phyloP scores from a whole-genome alignment of 2,329 filamentous ascomycete species.

The Colletotrichum sp. region DNA sequence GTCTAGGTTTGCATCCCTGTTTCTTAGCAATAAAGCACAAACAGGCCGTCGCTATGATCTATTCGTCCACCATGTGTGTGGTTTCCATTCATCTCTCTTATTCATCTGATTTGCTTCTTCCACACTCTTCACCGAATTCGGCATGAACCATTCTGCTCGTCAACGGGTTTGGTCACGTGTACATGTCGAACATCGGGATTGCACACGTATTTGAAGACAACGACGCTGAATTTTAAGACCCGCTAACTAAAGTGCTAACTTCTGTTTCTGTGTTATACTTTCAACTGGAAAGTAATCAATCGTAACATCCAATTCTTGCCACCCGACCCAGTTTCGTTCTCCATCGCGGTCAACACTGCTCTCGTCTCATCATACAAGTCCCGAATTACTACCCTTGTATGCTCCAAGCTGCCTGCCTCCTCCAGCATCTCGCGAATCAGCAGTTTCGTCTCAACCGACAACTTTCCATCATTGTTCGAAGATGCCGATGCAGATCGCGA shows the following conservation, averaged over 20 bases:
- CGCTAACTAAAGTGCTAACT: neutral
- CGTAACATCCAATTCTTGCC: neutral
- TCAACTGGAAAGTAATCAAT: neutral
- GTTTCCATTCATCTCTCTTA: too few relatives aligned
- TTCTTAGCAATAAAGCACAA: too few relatives aligned
- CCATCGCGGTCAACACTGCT: neutral
- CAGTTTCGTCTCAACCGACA: neutral
- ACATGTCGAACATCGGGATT: neutral
- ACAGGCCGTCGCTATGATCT: too few relatives aligned
- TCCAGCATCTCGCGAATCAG: neutral
- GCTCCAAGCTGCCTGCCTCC: neutral
- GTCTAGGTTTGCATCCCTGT: too few relatives aligned
- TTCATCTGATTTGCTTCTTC: conserved; percentile 6
- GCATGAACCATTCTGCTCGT: neutral
- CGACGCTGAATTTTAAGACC: neutral
- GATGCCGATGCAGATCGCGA: neutral
- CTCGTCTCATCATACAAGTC: neutral
- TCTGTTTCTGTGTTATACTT: neutral
- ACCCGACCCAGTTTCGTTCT: neutral
- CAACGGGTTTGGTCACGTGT: neutral
- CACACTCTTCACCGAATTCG: conserved; percentile 15
- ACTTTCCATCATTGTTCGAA: neutral
- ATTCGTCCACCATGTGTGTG: too few relatives aligned
- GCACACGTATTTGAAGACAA: neutral
- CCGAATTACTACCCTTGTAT: neutral